These are phyloP conservation scores for Rhodotorula paludigena DNA, from an alignment of 768 basidiomycete species.

Conservation along the genomic window DNA sequence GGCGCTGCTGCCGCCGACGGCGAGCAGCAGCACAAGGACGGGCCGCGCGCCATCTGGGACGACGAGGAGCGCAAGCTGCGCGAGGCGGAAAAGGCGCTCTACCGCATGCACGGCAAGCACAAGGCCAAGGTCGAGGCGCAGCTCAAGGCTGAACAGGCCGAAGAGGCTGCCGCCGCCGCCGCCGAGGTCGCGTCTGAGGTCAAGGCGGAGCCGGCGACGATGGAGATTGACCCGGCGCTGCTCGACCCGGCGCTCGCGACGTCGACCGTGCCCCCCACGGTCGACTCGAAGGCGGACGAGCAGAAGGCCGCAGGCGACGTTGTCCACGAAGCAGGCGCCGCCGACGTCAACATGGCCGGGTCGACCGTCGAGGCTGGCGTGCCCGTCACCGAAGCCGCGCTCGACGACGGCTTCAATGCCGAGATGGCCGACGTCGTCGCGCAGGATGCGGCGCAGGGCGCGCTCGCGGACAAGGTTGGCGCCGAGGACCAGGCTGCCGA, in stretches of 20 bases:
- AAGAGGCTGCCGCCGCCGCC: neutral
- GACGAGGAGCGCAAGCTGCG: slow-evolving; percentile 16
- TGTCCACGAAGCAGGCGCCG: neutral
- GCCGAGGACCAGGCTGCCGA: neutral
- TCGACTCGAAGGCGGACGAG: neutral
- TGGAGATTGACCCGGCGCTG: neutral
- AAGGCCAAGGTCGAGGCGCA: neutral
- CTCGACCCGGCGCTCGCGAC: neutral
- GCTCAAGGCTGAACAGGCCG: no score
- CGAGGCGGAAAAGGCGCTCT: neutral
- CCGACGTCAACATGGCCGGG: slow-evolving; percentile 8
- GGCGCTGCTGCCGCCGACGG: neutral
- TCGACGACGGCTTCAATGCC: slow-evolving; percentile 30
- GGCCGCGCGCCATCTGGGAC: slow-evolving; percentile 1
- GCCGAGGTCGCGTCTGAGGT: neutral
- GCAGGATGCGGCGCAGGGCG: slow-evolving; percentile 1
- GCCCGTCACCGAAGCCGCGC: slow-evolving; percentile 18
- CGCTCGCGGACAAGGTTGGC: no score
- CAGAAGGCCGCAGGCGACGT: no score
- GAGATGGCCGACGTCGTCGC: slow-evolving; percentile 26
- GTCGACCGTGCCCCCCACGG: neutral
- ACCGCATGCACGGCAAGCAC: slow-evolving; percentile 2
- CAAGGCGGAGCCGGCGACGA: neutral
- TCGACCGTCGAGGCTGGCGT: neutral
- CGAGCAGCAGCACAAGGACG: neutral